A percentile compares a stretch with the other conserved stretches of the same genome.
Evolutionary conservation across 1,284 basidiomycete genomes (phyloP).

Genomic region (Trichosporon ovoides): DNA sequence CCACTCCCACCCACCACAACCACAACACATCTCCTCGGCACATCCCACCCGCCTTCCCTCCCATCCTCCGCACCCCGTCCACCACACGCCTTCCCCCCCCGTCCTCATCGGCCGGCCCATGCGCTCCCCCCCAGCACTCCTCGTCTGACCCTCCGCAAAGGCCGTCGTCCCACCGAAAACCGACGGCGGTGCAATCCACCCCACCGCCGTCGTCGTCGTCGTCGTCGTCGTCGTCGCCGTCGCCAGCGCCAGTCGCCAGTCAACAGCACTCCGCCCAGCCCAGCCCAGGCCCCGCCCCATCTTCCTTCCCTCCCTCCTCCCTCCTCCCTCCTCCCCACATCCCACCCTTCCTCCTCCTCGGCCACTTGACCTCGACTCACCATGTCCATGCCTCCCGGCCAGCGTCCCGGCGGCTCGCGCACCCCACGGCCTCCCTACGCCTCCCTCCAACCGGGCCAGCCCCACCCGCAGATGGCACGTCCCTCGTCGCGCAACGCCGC

Average conservation of each 20-base stretch:
- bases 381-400: neutral
- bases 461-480: constrained; percentile 1
- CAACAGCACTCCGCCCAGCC: neutral
- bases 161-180: neutral
- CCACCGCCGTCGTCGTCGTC: neutral
- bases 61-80: no score
- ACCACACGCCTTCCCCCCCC: no score
- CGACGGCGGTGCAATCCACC: neutral
- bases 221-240: neutral
- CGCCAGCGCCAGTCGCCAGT: neutral
- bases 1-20: neutral
- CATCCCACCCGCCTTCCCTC: neutral
- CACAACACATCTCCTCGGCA: neutral
- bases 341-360: no score
- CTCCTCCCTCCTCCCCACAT: neutral
- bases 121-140: no score
- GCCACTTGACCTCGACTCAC: neutral
- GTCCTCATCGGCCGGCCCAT: no score
- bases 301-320: no score
- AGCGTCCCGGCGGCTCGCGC: constrained; percentile 1
- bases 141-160: neutral
- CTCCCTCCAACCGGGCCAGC: neutral
- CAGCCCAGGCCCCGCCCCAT: neutral
- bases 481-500: constrained; percentile 39
- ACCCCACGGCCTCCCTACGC: neutral